phyloP scores from a whole-genome alignment of 2,329 filamentous ascomycete species.

The Aspergillus viridinutans region DNA sequence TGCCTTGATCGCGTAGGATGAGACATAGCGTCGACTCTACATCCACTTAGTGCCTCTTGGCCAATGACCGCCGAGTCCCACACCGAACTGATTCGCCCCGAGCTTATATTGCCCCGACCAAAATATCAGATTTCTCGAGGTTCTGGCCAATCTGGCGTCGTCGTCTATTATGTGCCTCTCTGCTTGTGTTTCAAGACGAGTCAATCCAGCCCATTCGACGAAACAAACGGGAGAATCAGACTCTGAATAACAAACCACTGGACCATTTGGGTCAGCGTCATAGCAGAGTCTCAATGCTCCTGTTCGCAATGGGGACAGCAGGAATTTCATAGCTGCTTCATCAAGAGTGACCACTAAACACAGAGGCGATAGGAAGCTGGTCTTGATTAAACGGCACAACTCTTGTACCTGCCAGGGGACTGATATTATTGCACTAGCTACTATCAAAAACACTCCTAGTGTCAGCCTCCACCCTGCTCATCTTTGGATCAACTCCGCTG shows the following conservation, averaged over 20 bases:
- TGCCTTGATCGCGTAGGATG: conserved; percentile 14
- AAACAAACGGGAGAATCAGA: neutral
- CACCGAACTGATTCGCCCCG: neutral
- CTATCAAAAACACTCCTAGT: conserved; percentile 13
- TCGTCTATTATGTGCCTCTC: neutral
- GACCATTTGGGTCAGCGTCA: neutral
- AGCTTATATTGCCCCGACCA: neutral
- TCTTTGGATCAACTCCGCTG: conserved; percentile 13
- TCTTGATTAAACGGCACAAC: neutral
- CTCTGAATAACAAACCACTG: neutral
- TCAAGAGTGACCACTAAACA: neutral
- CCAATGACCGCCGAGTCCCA: conserved; percentile 8
- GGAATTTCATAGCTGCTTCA: neutral
- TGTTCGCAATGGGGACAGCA: neutral
- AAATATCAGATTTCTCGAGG: neutral
- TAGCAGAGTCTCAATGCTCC: neutral
- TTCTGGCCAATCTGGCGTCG: neutral
- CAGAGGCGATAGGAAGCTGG: neutral
- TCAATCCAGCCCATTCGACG: neutral
- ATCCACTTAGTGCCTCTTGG: conserved; percentile 6
- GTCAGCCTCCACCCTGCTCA: conserved; percentile 15
- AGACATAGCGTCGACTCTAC: conserved; percentile 16
- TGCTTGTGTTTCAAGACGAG: neutral
- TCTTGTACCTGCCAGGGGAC: neutral
- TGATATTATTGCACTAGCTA: neutral